Evolutionary conservation across 2,329 filamentous ascomycete species (phyloP).

Genomic region (Xylariaceae sp.): DNA sequence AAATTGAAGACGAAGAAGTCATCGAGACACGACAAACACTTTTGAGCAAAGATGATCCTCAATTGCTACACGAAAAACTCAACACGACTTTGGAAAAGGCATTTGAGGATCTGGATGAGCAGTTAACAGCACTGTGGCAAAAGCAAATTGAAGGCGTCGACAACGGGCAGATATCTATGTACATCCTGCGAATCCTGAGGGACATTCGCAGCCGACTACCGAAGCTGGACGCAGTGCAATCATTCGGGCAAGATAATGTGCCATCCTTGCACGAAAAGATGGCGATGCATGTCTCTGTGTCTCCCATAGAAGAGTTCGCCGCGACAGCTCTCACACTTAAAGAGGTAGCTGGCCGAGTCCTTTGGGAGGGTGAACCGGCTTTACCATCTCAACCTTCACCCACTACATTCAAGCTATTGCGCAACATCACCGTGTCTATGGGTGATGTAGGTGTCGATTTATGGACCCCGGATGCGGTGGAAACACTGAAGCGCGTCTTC

Average conservation of each 20-base stretch:
- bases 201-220: conserved; percentile 68
- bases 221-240: conserved; percentile 42
- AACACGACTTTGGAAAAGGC: conserved; percentile 52
- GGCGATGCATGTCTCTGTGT: conserved; percentile 47
- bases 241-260: conserved; percentile 59
- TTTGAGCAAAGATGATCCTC: conserved; percentile 70
- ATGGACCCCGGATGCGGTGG: conserved; percentile 70
- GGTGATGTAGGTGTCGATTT: conserved; percentile 67
- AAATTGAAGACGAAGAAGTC: conserved; percentile 69
- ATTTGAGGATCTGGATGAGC: conserved; percentile 55
- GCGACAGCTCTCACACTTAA: conserved; percentile 40
- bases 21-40: conserved; percentile 62
- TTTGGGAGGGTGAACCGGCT: conserved; percentile 78
- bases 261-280: conserved; percentile 62
- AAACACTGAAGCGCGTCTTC: conserved; percentile 57
- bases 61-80: conserved; percentile 56
- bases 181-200: conserved; percentile 69
- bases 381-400: conserved; percentile 78
- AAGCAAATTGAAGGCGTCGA: conserved; percentile 42
- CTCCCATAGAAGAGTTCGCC: conserved; percentile 47
- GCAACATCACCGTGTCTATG: conserved; percentile 64
- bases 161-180: conserved; percentile 55
- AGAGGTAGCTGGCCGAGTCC: conserved; percentile 55
- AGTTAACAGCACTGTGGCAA: conserved; percentile 49
- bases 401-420: conserved; percentile 67